Conservation (phyloP, 1,139 yeast genomes). For the Groenewaldozyma auringiensis region DNA sequence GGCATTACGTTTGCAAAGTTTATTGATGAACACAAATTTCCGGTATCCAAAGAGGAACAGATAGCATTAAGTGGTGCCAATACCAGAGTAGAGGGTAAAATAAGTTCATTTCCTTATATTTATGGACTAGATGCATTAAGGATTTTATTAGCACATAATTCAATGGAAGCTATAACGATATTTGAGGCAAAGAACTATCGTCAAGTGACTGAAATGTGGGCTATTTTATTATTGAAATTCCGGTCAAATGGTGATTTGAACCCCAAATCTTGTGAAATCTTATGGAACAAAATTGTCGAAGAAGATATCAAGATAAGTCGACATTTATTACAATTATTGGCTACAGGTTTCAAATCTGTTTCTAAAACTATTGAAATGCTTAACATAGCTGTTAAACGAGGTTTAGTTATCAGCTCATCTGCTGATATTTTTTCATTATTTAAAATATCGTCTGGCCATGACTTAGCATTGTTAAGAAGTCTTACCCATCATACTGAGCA, state of each 20-base stretch:
- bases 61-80: constrained; percentile 11
- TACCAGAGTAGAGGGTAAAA: neutral
- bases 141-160: constrained; percentile 13
- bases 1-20: constrained; percentile 16
- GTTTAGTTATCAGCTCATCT: neutral
- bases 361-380: constrained; percentile 5
- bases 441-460: constrained; percentile 1
- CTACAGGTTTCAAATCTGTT: constrained; percentile 15
- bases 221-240: constrained; percentile 17
- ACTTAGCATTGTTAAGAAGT: constrained; percentile 5
- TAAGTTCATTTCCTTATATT: constrained; percentile 21
- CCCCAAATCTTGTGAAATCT: constrained; percentile 14
- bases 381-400: neutral
- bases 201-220: constrained; percentile 21
- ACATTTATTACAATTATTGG: constrained; percentile 16
- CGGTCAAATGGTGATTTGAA: constrained; percentile 17
- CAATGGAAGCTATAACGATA: constrained; percentile 12
- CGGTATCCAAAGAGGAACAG: constrained; percentile 18
- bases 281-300: constrained; percentile 19
- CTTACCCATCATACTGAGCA: constrained; percentile 4
- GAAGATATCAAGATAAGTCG: constrained; percentile 15
- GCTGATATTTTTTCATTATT: constrained; percentile 1
- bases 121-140: constrained; percentile 18
- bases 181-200: constrained; percentile 11
- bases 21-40: constrained; percentile 21